Percentiles rank a stretch among this genome's conserved stretches.
phyloP scores from a whole-genome alignment of 2,329 filamentous ascomycete genomes.

The Apiospora sp. region DNA sequence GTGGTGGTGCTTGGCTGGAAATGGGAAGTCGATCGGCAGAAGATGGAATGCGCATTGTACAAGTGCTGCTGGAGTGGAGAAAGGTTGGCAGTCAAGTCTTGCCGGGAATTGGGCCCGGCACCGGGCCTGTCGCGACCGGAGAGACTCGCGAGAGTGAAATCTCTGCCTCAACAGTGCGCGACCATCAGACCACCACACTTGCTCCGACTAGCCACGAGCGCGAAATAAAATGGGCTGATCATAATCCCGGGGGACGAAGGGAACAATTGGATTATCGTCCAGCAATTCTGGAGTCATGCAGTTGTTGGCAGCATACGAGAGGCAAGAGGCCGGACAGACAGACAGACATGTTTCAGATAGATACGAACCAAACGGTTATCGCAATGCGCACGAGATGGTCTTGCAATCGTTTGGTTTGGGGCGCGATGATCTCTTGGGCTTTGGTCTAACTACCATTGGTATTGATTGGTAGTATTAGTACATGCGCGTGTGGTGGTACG shows the following conservation, averaged over 20 bases:
- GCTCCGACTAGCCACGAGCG: not conserved
- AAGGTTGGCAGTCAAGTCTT: not conserved
- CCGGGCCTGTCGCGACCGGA: slow-evolving; percentile 12
- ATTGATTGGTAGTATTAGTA: too few species aligned
- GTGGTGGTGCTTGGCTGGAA: not conserved
- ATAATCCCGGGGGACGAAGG: not conserved
- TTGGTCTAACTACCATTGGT: not conserved
- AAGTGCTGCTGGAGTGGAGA: not conserved
- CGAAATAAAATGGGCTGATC: slow-evolving; percentile 7
- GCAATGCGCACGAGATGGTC: not conserved
- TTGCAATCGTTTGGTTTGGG: not conserved
- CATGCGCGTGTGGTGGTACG: not conserved
- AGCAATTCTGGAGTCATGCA: not conserved
- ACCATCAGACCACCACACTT: not conserved
- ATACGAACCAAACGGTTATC: not conserved
- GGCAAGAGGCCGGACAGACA: not conserved
- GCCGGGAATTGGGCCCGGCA: slow-evolving; percentile 22
- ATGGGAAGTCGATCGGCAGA: not conserved
- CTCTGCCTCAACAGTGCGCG: not conserved
- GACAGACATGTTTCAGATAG: slow-evolving; percentile 7
- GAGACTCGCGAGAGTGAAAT: slow-evolving; percentile 11
- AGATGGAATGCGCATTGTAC: not conserved
- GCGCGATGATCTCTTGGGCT: not conserved
- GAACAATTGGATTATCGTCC: not conserved
- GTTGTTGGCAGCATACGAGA: not conserved